phyloP scores from a whole-genome alignment of 78 protist species.

The Isochrysis galbana region DNA sequence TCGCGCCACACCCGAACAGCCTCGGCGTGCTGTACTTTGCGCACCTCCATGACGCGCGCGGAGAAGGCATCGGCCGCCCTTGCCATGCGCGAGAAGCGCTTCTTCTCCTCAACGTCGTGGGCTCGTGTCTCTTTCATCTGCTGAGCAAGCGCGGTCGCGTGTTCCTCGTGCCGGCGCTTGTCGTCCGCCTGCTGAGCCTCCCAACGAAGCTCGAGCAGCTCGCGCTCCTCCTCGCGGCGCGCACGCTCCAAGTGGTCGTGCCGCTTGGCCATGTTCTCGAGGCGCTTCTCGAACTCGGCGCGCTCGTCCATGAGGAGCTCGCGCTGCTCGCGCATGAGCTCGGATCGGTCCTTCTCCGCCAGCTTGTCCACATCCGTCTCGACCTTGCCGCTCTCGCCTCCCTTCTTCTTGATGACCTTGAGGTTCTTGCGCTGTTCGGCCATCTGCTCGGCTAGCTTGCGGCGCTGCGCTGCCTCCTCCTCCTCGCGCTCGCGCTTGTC shows the following conservation, averaged over 20 bases:
- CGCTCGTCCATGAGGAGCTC: constrained; percentile 11
- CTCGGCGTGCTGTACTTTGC: not conserved
- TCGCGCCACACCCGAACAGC: not conserved
- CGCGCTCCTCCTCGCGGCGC: constrained; percentile 50
- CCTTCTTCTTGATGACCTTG: constrained; percentile 9
- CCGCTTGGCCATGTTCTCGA: not conserved
- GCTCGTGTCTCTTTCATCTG: not conserved
- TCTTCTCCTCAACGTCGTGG: not conserved
- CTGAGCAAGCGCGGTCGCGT: not conserved
- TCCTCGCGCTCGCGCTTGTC: constrained; percentile 20
- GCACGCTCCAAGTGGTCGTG: constrained; percentile 55
- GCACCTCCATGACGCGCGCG: not conserved
- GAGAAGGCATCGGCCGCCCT: not conserved
- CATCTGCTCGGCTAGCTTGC: constrained; percentile 34
- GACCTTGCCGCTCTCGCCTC: not conserved
- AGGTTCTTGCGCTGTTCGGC: constrained; percentile 10
- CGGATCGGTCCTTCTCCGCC: not conserved
- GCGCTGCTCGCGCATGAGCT: not conserved
- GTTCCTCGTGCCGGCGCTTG: not conserved
- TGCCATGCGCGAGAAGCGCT: constrained; percentile 21
- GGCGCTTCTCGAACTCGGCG: not conserved
- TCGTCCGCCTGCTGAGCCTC: constrained; percentile 44
- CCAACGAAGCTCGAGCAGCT: not conserved
- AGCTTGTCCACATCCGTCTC: constrained; percentile 18
- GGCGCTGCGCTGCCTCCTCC: constrained; percentile 29